phyloP scores from a whole-genome alignment of 805 yeast genomes.

The Nakazawaea pomicola region DNA sequence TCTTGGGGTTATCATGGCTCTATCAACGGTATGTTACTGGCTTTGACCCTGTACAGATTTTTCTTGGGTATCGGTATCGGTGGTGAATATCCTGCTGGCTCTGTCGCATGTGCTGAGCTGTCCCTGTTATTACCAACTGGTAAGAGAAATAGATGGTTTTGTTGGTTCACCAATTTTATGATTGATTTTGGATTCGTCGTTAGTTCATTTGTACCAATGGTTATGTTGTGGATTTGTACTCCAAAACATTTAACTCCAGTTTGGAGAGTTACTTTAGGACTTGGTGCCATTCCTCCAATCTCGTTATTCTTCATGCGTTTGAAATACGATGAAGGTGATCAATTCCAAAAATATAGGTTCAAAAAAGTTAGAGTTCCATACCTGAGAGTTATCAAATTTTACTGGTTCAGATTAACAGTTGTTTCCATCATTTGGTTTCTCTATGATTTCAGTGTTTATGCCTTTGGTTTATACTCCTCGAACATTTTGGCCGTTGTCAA shows the following conservation, averaged over 20 bases:
- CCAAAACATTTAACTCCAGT: constrained; percentile 67
- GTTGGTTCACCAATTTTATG: constrained; percentile 84
- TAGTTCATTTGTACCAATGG: constrained; percentile 81
- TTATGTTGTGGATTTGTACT: constrained; percentile 77
- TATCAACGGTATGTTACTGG: constrained; percentile 74
- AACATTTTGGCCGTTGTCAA: constrained; percentile 58
- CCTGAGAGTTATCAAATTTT: constrained; percentile 64
- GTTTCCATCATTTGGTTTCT: constrained; percentile 85
- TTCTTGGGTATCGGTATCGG: constrained; percentile 91
- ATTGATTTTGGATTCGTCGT: constrained; percentile 85
- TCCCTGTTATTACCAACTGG: constrained; percentile 76
- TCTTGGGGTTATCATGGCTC: constrained; percentile 79
- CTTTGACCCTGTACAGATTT: constrained; percentile 79
- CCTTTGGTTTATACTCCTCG: constrained; percentile 81
- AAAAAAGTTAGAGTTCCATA: constrained; percentile 63
- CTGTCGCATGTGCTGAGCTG: constrained; percentile 92
- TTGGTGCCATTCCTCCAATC: constrained; percentile 87
- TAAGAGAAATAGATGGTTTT: constrained; percentile 81
- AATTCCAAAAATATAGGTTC: constrained; percentile 67
- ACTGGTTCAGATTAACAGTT: constrained; percentile 72
- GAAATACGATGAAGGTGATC: constrained; percentile 67
- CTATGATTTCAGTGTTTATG: constrained; percentile 83
- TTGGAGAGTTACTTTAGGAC: constrained; percentile 88
- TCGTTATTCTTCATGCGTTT: constrained; percentile 73
- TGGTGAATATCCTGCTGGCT: constrained; percentile 91